Evolutionary conservation across 2,329 filamentous ascomycete genomes (phyloP), one percentile per base, ranked within the genome.

Genomic region (Fusarium sp.): DNA sequence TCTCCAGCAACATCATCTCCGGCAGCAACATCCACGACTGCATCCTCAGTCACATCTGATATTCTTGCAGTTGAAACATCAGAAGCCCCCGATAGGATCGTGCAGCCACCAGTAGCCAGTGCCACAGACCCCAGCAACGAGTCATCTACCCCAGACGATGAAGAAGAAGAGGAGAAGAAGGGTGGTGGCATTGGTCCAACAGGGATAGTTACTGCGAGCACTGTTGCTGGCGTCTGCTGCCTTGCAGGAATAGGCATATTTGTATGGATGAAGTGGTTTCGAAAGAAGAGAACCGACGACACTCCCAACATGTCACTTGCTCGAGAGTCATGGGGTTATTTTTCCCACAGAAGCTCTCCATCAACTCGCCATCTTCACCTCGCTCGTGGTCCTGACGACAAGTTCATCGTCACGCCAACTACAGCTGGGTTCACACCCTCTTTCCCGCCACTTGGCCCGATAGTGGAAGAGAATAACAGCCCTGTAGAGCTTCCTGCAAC

Each of bases 401-500:
- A 74, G 60, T 75, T 75, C 40, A 58, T 72, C 25, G 58, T 75
- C 45, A 75, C 74, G 16, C 74, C 74, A 7, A 74, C 62, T 15
- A 71, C 73, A 13, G 58, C 70, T 29, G 65, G 58, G 4, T 75
- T 75, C 47, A 68, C 72, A 5, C 63, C 70, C 25, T 54, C 59
- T 15, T 34, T 40, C 9, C 62, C 58, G 16, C 64, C 64, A 9
- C 57, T 70, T 24, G 47, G 43, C 25, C 53, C 45, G 22, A 46
- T 38, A 24, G 25, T 44, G 16, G 45, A 53, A 20, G 56, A 64
- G 18, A 44, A 62, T 6, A 55, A 64, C 30, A 67, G 67, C 22
- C 74, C 73, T 15, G 68, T 74, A 18, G 74, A 76, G 53, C 71
- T 76, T 24, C 74, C 74, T 4, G 74, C 74, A 15, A 76, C 74